These are phyloP conservation scores for Syzygium aqueum DNA, from an alignment of 345 rosid genomes.

Conservation along the genomic window DNA sequence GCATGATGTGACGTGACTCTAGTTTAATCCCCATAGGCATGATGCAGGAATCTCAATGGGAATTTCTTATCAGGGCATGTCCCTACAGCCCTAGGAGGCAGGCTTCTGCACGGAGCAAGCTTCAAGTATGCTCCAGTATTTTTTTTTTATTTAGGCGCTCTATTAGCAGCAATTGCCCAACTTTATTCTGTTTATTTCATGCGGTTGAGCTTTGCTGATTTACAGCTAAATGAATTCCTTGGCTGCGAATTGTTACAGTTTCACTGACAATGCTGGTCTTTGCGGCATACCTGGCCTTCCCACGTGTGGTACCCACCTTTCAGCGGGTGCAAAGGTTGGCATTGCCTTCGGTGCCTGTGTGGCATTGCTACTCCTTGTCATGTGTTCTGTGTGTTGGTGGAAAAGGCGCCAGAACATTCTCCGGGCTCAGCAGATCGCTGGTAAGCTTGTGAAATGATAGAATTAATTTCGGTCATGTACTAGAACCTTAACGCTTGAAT, in stretches of 20 bases:
- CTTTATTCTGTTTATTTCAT: neutral
- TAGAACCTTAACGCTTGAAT: neutral
- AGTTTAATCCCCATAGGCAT: neutral
- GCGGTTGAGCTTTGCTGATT: neutral
- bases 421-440: constrained; percentile 76
- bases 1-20: neutral
- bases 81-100: constrained; percentile 86
- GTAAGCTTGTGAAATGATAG: constrained; percentile 24
- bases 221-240: neutral
- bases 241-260: constrained; percentile 32
- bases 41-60: constrained; percentile 80
- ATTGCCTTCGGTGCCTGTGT: constrained; percentile 53
- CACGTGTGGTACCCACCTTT: constrained; percentile 67
- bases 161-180: neutral
- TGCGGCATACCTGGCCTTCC: constrained; percentile 96
- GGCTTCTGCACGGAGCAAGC: constrained; percentile 87
- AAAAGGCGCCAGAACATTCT: constrained; percentile 90
- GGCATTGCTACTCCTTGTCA: constrained; percentile 42
- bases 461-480: neutral
- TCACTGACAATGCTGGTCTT: constrained; percentile 89
- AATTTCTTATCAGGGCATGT: constrained; percentile 82
- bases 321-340: constrained; percentile 78
- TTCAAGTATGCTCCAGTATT: constrained; percentile 51
- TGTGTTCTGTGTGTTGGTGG: constrained; percentile 65
- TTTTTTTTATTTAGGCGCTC: neutral